Base-by-base conservation (phyloP, 2,329 filamentous ascomycete species). In the Fonsecaea erecta region DNA sequence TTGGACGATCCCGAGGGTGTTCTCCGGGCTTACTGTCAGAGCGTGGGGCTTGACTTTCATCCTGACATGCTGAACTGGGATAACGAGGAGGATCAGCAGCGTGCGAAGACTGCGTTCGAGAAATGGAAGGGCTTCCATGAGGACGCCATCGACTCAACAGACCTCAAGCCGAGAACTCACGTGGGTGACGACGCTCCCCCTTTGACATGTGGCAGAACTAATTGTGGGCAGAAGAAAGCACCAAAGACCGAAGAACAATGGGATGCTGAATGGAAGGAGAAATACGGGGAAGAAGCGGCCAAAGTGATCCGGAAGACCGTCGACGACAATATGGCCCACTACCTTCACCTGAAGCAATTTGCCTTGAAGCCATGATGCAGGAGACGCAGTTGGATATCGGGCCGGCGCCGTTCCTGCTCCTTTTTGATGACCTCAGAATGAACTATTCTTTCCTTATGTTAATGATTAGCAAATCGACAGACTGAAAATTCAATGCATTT, bases 91-190 rank as follows among this genome's bases (percentile, higher is more conserved):
- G 88, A 90, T 72, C 88, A 92, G 71, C 72, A 79, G 58, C 81
- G 85, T 67, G 94, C 93, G 2, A 83, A 85, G 70, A 84, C 87
- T 68, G 88, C 88, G 18, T 98, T 98, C 79, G 92, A 93, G 80
- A 98, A 99, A 82, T 98, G 95, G 95, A 90, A 88, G 71, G 95
- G 95, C 11, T 98, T 96, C 81, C 95, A 98, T 77, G 91, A 98
- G 71, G 95, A 98, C 81, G 95, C 93, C 14, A 91, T 98, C 72
- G 83, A 90, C 71, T 96, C 91, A 75, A 89, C 84, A 40, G 88
- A 88, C 67, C 81, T 99, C 73, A 89, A 89, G 75, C 86, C 91
- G 3, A 75, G 80, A 68, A 62, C 68, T 59, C 79, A 81, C 66
- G 81, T 82, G 76, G 75, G 79, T 72, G 11, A 32, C 34, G 3